Evolutionary conservation across 2,329 filamentous ascomycete genomes (phyloP).

Genomic region (Talaromyces sp.): DNA sequence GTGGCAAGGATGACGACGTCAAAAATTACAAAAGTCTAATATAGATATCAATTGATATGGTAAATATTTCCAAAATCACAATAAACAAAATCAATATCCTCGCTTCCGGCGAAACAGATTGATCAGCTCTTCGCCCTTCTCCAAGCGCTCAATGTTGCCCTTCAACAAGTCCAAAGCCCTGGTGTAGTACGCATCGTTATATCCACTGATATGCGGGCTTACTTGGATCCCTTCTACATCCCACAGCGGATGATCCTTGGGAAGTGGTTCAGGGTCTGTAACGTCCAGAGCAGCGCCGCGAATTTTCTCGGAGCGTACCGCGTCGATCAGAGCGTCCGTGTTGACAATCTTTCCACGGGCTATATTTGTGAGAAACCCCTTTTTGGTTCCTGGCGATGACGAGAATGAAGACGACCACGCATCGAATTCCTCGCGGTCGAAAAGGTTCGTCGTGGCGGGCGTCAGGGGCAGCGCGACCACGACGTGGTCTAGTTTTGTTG

Average conservation of each 20-base stretch:
- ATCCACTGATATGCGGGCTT: constrained; percentile 60
- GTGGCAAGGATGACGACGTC: neutral
- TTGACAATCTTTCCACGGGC: constrained; percentile 61
- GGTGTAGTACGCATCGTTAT: constrained; percentile 50
- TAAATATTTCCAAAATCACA: neutral
- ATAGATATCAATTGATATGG: neutral
- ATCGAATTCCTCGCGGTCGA: constrained; percentile 52
- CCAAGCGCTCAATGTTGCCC: constrained; percentile 51
- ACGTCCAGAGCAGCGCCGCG: constrained; percentile 71
- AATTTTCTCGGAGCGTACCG: constrained; percentile 51
- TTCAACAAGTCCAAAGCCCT: constrained; percentile 55
- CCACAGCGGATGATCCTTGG: constrained; percentile 65
- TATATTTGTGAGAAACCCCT: constrained; percentile 66
- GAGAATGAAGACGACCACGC: constrained; percentile 39
- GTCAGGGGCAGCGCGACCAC: constrained; percentile 56
- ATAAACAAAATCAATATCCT: constrained; percentile 49
- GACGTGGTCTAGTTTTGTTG: constrained; percentile 51
- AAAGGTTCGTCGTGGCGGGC: constrained; percentile 48
- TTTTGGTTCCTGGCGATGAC: constrained; percentile 23
- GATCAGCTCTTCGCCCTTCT: constrained; percentile 49
- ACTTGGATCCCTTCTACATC: constrained; percentile 63
- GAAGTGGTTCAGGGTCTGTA: constrained; percentile 73
- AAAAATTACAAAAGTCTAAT: neutral
- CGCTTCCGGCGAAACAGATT: constrained; percentile 58
- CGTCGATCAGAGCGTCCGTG: constrained; percentile 57